Evolutionary conservation across 176 grass and related monocot genomes (phyloP), one percentile per base, ranked within the genome.

Genomic region (Carex cristatella): DNA sequence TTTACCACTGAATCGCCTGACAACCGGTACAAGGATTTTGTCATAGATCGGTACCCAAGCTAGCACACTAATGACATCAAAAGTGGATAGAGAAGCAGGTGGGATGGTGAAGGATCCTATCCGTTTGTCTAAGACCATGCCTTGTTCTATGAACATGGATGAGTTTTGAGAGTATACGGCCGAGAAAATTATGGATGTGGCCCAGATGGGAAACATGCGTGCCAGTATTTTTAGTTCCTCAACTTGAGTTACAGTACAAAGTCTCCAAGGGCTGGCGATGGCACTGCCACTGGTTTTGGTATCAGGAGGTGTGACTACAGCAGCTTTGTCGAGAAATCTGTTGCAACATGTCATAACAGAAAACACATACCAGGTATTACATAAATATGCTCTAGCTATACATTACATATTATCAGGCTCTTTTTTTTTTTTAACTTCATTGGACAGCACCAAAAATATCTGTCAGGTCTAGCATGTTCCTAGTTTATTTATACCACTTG

Each of bases 71-170:
- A 92, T 85, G 15, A 88, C 88, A 78, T 97, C 94, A 59, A 94
- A 94, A n/a, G 88, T 92, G 1, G 90, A 89, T 19, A 97, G 86
- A 67, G 94, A 97, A 46, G 94, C 94, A 10, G 94, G 88, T 3
- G 94, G 94, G 46, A 97, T 89, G 66, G 87, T 64, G 73, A 97
- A 87, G 31, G 82, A 54, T 38, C 89, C 89, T 28, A 97, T 62
- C 13, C 0, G 18, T 48, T 60, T 86, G 85, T 94, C 63, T 79
- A 97, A 86, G 30, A 84, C 86, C 86, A 90, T 90, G 16, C 91
- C 94, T 80, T 97, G 94, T 57, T 97, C 94, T 38, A 97, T 72
- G 79, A 94, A 97, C 85, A 92, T 97, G 8, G 89, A 88, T 19
- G 94, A 97, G 65, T 88, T 94, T 81, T 97, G 94, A 59, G 94